Percentiles rank a stretch among this genome's conserved stretches.
These are phyloP conservation scores for Hyaloscypha bicolor DNA, from an alignment of 495 filamentous ascomycete genomes.

Conservation along the genomic window DNA sequence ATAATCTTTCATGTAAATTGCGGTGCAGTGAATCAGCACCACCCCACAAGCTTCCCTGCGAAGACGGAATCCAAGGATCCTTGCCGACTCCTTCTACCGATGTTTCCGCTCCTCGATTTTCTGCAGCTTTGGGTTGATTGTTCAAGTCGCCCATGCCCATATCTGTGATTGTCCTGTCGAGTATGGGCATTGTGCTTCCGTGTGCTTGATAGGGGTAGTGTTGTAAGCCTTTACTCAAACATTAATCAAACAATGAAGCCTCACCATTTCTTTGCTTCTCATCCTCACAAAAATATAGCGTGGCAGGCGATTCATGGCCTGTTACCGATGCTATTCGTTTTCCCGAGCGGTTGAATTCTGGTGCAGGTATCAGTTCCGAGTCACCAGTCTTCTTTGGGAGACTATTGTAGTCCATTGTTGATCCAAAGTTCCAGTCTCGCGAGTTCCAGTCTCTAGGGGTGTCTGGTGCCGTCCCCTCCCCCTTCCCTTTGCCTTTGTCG, in stretches of 20 bases:
- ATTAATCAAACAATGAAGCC: conserved; percentile 46
- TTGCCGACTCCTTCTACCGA: too few species aligned
- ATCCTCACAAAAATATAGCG: conserved; percentile 50
- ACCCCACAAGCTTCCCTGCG: too few species aligned
- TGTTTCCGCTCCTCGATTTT: too few species aligned
- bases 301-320: conserved; percentile 56
- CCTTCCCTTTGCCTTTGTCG: too few species aligned
- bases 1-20: too few species aligned
- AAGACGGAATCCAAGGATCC: too few species aligned
- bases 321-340: conserved; percentile 44
- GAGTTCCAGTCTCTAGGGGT: not conserved
- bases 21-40: too few species aligned
- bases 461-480: too few species aligned
- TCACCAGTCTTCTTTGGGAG: conserved; percentile 23
- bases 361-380: conserved; percentile 33
- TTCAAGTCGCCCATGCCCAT: conserved; percentile 84
- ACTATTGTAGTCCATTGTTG: conserved; percentile 24
- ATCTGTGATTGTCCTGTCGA: conserved; percentile 85
- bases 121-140: conserved; percentile 55
- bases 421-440: conserved; percentile 19
- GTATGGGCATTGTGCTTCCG: conserved; percentile 68
- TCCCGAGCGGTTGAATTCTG: conserved; percentile 23
- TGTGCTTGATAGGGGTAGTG: conserved; percentile 44
- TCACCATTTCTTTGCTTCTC: conserved; percentile 37
- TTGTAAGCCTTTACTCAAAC: conserved; percentile 66